These are phyloP conservation scores for Fusarium setosum DNA, from an alignment of 2,329 filamentous ascomycete genomes.

Conservation along the genomic window DNA sequence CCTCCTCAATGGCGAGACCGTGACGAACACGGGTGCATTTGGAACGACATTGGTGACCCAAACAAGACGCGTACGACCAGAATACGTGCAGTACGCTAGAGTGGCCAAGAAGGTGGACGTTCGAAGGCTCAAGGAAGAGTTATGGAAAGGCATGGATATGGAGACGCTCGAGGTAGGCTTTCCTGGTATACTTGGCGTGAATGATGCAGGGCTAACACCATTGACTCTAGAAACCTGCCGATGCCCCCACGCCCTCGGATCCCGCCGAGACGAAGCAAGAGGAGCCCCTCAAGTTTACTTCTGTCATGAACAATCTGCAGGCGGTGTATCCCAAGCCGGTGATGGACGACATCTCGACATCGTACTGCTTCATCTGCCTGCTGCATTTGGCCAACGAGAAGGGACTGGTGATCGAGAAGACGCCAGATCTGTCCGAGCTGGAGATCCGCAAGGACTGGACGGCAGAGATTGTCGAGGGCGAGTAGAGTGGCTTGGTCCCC, in stretches of 20 bases:
- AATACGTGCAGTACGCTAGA: constrained; percentile 77
- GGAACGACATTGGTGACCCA: constrained; percentile 76
- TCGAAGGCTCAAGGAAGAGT: constrained; percentile 74
- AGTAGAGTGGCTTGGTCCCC: constrained; percentile 27
- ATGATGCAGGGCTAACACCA: constrained; percentile 17
- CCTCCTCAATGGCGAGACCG: constrained; percentile 62
- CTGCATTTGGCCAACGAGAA: constrained; percentile 94
- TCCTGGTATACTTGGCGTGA: background rate
- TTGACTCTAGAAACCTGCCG: constrained; percentile 32
- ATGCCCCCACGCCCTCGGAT: constrained; percentile 32
- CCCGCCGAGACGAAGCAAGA: constrained; percentile 50
- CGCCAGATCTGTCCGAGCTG: constrained; percentile 67
- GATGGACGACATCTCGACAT: constrained; percentile 96
- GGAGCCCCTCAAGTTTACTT: constrained; percentile 83
- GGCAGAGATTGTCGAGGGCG: constrained; percentile 64
- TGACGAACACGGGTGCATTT: constrained; percentile 63
- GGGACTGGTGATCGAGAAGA: constrained; percentile 80
- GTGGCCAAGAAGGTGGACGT: constrained; percentile 80
- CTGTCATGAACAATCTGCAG: constrained; percentile 90
- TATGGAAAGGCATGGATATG: constrained; percentile 75
- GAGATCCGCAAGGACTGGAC: constrained; percentile 72
- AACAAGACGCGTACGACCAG: constrained; percentile 70
- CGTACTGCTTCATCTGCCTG: constrained; percentile 91
- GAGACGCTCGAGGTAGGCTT: constrained; percentile 62
- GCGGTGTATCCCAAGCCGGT: constrained; percentile 85